Base-by-base conservation (phyloP, 2,329 filamentous ascomycete genomes). In the Aspergillus quadricinctus region DNA sequence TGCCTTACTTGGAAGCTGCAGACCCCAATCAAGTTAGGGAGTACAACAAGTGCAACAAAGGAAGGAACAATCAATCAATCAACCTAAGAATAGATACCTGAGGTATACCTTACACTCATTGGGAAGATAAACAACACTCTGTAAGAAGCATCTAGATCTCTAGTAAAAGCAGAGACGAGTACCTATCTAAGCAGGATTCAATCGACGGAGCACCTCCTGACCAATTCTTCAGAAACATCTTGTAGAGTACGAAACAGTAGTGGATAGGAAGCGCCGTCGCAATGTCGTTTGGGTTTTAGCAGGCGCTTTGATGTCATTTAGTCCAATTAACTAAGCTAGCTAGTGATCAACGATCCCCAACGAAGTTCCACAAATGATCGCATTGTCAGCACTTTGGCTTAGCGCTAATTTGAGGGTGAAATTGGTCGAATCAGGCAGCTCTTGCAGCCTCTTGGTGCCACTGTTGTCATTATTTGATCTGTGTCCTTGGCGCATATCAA, bases 301-400 rank as follows among this genome's bases (percentile, higher is more conserved):
- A 67, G 60, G 66, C 70, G 70, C 70, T 61, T 72, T 72, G 70
- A 72, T 72, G 68, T 72, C 69, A 72, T 71, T 61, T 52, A 52
- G 55, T 53, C 56, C 46, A 14, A 45, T 19, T 3, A 23, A 21
- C 19, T 45, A 45, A 45, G 8, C 21, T 14, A 45, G 8, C 41
- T 45, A 45, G 41, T 45, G 41, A 45, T 45, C 41, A 4, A 14
- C 43, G 10, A 48, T 57, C 66, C 67, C 67, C 67, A 61, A 62
- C 60, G 55, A 52, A 54, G 58, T 62, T 66, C 53, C 64, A 67
- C 65, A 63, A 69, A 68, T 65, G 57, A 66, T 59, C 59, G 61
- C 62, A 60, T 57, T 60, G 41, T 50, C 48, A 52, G 23, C 60
- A 53, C 52, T 7, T 48, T 53, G 46, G 48, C 49, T 55, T 59